Conservation (phyloP, 805 yeast species). For the Clavispora fructus region DNA sequence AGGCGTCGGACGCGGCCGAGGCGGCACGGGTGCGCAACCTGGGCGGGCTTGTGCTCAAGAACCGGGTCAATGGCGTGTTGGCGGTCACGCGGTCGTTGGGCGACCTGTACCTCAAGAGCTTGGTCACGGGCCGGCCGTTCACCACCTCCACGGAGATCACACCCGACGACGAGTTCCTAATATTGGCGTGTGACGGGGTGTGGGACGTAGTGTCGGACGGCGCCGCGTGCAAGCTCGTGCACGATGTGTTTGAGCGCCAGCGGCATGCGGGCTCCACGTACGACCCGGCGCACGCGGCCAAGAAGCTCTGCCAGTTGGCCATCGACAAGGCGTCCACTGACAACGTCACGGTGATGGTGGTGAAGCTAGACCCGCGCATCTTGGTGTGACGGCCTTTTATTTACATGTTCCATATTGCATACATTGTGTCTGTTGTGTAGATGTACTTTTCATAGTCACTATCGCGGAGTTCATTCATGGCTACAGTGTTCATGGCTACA, state of each 20-base stretch:
- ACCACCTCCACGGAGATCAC: constrained; percentile 81
- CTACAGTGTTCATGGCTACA: too few species aligned
- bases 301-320: constrained; percentile 64
- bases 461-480: too few species aligned
- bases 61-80: constrained; percentile 90
- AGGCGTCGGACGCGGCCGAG: constrained; percentile 79
- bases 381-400: not conserved
- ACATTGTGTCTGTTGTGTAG: too few species aligned
- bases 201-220: constrained; percentile 94
- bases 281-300: constrained; percentile 64
- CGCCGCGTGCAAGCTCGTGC: constrained; percentile 71
- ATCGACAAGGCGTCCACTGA: constrained; percentile 78
- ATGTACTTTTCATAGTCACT: too few species aligned
- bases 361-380: constrained; percentile 46
- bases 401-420: not conserved
- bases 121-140: constrained; percentile 86
- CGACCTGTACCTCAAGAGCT: constrained; percentile 84
- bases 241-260: constrained; percentile 34
- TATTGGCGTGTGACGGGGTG: constrained; percentile 92
- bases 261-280: constrained; percentile 17
- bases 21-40: constrained; percentile 64
- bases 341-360: constrained; percentile 90
- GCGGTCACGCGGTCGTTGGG: constrained; percentile 95
- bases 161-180: constrained; percentile 66
- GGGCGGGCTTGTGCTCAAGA: constrained; percentile 87